These are phyloP conservation scores for Aspergillus candidus DNA, from an alignment of 2,329 filamentous ascomycete species.

Conservation along the genomic window DNA sequence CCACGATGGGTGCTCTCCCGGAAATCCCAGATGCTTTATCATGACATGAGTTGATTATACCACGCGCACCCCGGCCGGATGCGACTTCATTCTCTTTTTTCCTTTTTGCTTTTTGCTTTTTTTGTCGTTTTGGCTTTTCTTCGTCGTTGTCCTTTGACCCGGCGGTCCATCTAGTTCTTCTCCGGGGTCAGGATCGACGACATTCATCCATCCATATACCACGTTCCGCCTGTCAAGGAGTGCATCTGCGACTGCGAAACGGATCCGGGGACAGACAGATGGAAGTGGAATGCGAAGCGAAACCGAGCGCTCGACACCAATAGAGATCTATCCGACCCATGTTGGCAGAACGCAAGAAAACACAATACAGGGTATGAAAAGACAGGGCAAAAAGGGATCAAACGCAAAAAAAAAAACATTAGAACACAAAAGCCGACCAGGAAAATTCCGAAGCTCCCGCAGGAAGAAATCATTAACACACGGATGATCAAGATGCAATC, in stretches of 20 bases:
- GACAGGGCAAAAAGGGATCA: constrained; percentile 14
- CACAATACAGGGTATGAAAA: constrained; percentile 31
- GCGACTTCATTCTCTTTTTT: not conserved
- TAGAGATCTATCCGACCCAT: not conserved
- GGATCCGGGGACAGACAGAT: not conserved
- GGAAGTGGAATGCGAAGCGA: constrained; percentile 17
- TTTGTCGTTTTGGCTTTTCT: not conserved
- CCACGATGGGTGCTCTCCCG: constrained; percentile 11
- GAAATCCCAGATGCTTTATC: constrained; percentile 6
- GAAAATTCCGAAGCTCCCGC: constrained; percentile 12
- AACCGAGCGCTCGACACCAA: not conserved
- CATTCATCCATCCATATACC: too few relatives aligned
- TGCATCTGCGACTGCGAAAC: not conserved
- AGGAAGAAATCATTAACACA: constrained; percentile 6
- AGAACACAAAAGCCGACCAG: constrained; percentile 9
- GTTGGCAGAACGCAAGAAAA: constrained; percentile 14
- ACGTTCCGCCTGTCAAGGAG: too few relatives aligned
- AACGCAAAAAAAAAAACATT: constrained; percentile 7
- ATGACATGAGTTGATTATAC: not conserved
- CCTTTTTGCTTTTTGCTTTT: not conserved
- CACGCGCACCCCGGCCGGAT: not conserved
- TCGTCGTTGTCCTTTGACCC: too few relatives aligned
- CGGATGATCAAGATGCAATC: constrained; percentile 27
- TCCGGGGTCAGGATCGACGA: too few relatives aligned
- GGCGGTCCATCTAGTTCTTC: too few relatives aligned